phyloP scores from a whole-genome alignment of 176 grass and related monocot species.

The Carex parvula region DNA sequence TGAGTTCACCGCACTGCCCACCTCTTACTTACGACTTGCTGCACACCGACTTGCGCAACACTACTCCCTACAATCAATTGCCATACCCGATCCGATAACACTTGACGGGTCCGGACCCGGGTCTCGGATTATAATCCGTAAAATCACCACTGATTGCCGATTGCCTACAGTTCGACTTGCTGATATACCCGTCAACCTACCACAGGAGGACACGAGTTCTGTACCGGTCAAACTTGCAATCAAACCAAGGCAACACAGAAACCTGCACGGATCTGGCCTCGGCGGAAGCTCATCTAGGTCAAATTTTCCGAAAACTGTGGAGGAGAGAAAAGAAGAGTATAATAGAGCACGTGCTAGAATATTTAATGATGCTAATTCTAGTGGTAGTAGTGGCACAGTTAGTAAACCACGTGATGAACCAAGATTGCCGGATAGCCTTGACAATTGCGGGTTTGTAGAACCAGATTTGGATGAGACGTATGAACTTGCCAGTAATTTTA shows the following conservation, averaged over 20 bases:
- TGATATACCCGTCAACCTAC: conserved; percentile 73
- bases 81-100: conserved; percentile 59
- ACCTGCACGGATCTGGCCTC: conserved; percentile 33
- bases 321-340: conserved; percentile 99
- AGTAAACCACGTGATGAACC: conserved; percentile 45
- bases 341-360: conserved; percentile 87
- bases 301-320: conserved; percentile 81
- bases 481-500: conserved; percentile 37
- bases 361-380: conserved; percentile 61
- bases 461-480: conserved; percentile 24
- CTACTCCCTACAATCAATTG: conserved; percentile 85
- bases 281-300: conserved; percentile 41
- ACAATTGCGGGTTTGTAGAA: conserved; percentile 60
- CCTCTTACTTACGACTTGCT: conserved; percentile 78
- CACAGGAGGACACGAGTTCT: conserved; percentile 52
- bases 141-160: conserved; percentile 37
- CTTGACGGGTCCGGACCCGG: conserved; percentile 81
- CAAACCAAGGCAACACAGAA: conserved; percentile 85
- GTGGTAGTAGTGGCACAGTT: conserved; percentile 15
- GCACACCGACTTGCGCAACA: conserved; percentile 88
- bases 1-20: conserved; percentile 66
- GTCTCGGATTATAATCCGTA: conserved; percentile 69
- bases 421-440: conserved; percentile 49
- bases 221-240: conserved; percentile 68
- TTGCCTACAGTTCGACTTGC: conserved; percentile 68